phyloP scores from a whole-genome alignment of 345 rosid species.

The Populus euphratica region DNA sequence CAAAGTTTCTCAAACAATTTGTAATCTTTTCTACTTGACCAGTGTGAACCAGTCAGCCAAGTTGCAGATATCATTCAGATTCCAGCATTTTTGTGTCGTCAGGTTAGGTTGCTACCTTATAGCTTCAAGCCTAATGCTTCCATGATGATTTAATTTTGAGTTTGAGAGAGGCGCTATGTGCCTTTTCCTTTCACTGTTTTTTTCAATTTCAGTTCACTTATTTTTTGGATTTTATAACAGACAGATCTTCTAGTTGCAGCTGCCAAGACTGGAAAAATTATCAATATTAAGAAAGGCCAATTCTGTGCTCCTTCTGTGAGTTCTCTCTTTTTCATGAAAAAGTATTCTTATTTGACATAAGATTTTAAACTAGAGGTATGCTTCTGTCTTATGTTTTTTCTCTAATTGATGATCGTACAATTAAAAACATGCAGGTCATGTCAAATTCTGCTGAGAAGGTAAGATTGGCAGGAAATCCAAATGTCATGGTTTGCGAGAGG shows the following conservation, averaged over 20 bases:
- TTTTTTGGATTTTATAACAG: slow-evolving; percentile 36
- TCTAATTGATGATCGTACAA: slow-evolving; percentile 10
- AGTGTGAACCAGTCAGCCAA: slow-evolving; percentile 85
- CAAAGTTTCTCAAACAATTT: slow-evolving; percentile 17
- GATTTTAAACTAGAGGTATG: not conserved
- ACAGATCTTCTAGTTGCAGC: slow-evolving; percentile 97
- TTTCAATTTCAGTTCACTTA: not conserved
- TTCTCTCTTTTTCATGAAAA: slow-evolving; percentile 17
- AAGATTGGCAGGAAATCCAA: slow-evolving; percentile 85
- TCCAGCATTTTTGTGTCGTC: slow-evolving; percentile 96
- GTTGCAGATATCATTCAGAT: slow-evolving; percentile 96
- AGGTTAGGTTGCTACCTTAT: slow-evolving; percentile 42
- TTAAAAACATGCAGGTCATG: slow-evolving; percentile 63
- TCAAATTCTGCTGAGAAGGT: slow-evolving; percentile 82
- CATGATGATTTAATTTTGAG: not conserved
- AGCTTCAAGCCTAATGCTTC: slow-evolving; percentile 3
- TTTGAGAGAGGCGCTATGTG: not conserved
- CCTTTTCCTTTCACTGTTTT: slow-evolving; percentile 12
- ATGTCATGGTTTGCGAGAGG: slow-evolving; percentile 96
- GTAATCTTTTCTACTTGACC: slow-evolving; percentile 14
- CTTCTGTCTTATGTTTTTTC: slow-evolving; percentile 4
- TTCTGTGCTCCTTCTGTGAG: slow-evolving; percentile 93
- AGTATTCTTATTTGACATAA: slow-evolving; percentile 6
- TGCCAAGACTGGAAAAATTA: slow-evolving; percentile 88
- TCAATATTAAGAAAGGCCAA: slow-evolving; percentile 93